Base-by-base conservation (phyloP, 257 asterid genomes). In the Solanum arcanum region DNA sequence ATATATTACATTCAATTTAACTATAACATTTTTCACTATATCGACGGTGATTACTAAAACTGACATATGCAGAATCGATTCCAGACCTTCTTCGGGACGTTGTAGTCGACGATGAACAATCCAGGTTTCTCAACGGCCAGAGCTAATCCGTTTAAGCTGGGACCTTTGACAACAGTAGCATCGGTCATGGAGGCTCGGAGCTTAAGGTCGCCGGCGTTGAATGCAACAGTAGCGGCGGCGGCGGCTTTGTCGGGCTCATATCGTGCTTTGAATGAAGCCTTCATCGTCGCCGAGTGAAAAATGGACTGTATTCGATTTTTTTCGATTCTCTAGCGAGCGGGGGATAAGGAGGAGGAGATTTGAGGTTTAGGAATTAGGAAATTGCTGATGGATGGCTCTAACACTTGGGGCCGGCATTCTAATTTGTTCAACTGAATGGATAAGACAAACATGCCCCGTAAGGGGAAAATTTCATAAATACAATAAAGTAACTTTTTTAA, bases 111-210 rank as follows among this genome's bases (percentile, higher is more conserved):
- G 92, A 94, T 88, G 93, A 97, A 97, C 90, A 87, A 93, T 52
- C 98, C 99, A 13, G 99, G 99, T 86, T 94, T 95, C 85, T 97
- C 98, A 84, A 97, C 87, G 62, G 96, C 96, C 33, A 97, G 80
- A 85, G 94, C 92, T 49, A 97, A 87, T 83, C 99, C 99, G 88
- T 93, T 93, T 90, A 95, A 89, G 92, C 91, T 88, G 87, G 98
- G 99, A 89, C 98, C 99, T 85, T 92, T 90, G 92, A 92, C 91
- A 78, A 97, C 83, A 83, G 98, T 95, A 89, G 98, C 98, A 21
- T 97, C 99, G 39, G 98, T 97, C 91, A 95, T 89, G 87, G 98
- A 91, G 66, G 98, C 98, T 41, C 96, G 94, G 89, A 97, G 95
- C 93, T 88, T 97, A 89, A 97, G 82, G 90, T 97, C 98, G 16